Evolutionary conservation across 192 early-diverging fungal genomes (phyloP).

Genomic region (Podila minutissima): DNA sequence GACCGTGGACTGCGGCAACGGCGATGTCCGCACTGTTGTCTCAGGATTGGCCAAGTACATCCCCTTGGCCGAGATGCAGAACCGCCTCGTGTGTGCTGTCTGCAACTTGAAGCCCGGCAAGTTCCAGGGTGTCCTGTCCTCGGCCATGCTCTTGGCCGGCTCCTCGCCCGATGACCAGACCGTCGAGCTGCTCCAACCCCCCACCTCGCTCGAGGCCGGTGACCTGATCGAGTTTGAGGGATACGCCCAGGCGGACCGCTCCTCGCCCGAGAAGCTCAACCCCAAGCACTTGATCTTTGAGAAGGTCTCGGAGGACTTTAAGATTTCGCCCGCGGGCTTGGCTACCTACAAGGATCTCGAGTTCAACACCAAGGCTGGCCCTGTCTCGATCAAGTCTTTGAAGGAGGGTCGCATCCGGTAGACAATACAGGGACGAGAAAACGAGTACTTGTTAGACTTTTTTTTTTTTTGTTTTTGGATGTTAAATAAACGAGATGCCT

Average conservation of each 20-base stretch:
- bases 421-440: neutral
- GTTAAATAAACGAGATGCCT: too few species aligned
- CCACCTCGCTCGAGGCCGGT: constrained; percentile 59
- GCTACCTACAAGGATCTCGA: constrained; percentile 64
- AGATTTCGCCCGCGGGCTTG: constrained; percentile 53
- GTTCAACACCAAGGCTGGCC: constrained; percentile 59
- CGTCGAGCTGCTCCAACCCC: constrained; percentile 68
- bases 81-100: constrained; percentile 63
- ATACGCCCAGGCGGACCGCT: constrained; percentile 41
- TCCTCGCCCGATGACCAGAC: constrained; percentile 61
- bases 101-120: constrained; percentile 71
- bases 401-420: constrained; percentile 55
- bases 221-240: constrained; percentile 66
- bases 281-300: constrained; percentile 74
- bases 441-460: neutral
- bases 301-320: constrained; percentile 63
- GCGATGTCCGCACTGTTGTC: constrained; percentile 68
- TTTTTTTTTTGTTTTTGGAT: too few species aligned
- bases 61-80: constrained; percentile 63
- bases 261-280: constrained; percentile 63
- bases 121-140: constrained; percentile 67
- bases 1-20: constrained; percentile 69
- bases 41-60: constrained; percentile 67
- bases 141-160: constrained; percentile 71
- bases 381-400: constrained; percentile 56